Base-by-base conservation (phyloP, 225 moss, liverwort and hornwort genomes). In the Antitrichia curtipendula region DNA sequence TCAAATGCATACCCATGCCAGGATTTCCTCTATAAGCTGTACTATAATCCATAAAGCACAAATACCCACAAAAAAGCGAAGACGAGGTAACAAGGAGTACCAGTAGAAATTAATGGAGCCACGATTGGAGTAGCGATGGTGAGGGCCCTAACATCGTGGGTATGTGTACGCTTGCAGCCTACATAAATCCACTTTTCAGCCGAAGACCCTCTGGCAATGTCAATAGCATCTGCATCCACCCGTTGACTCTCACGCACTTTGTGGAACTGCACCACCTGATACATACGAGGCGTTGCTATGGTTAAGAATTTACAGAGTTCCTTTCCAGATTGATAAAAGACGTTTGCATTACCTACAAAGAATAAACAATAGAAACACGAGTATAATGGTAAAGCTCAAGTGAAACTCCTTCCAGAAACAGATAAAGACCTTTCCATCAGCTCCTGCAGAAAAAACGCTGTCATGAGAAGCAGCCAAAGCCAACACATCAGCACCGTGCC, bases 81-180 rank as follows among this genome's bases (percentile, higher is more conserved):
- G 63, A 58, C 36, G 82, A 83, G 22, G 78, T 28, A 65, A 68
- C 23, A 84, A 86, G 45, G n/a, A 32, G 69, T 91, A 93, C 93
- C 92, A 76, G 88, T 49, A 75, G 73, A 57, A 19, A 84, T 50
- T 38, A 90, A 28, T 53, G 92, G 68, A 90, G 86, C 81, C 80
- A 92, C 84, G 31, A 92, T 88, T 50, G 99, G 99, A 79, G 91
- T 91, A 40, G 97, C 99, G 27, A 99, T 89, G 45, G 96, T 90
- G 57, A 99, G 87, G 27, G 99, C 97, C 91, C 94, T 96, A 63
- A 99, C 99, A 85, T 99, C 99, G 88, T 99, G 97, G 52, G 95
- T 95, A 82, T 99, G 99, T 53, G 93, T 93, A 57, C 99, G 99
- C 93, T 97, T 99, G 91, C 91, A 91, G 73, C 99, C 99, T 53